Conservation (phyloP, 2,329 filamentous ascomycete species). For the Hypoxylon sp. region DNA sequence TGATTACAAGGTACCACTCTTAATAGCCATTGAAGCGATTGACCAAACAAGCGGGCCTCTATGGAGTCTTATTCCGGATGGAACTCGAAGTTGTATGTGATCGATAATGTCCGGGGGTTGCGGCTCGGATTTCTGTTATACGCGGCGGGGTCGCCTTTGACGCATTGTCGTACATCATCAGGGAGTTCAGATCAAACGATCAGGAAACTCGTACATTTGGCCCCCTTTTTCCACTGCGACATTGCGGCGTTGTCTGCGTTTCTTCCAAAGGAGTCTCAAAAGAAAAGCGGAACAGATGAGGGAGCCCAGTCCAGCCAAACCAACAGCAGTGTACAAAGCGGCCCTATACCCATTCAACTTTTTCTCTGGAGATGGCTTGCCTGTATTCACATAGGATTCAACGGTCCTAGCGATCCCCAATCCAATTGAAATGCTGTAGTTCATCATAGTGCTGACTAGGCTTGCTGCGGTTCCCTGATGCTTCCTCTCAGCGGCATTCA, state of each 20-base stretch:
- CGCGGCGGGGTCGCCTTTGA: too few relatives aligned
- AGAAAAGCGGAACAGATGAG: slow-evolving; percentile 41
- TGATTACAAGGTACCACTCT: too few relatives aligned
- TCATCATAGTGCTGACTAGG: slow-evolving; percentile 68
- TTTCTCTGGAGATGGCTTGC: slow-evolving; percentile 23
- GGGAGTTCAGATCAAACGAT: neutral
- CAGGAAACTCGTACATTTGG: slow-evolving; percentile 10
- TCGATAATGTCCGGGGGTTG: too few relatives aligned
- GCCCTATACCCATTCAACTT: slow-evolving; percentile 47
- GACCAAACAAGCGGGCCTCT: too few relatives aligned
- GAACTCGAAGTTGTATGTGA: too few relatives aligned
- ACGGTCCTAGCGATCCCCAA: slow-evolving; percentile 77
- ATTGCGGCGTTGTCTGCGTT: slow-evolving; percentile 17
- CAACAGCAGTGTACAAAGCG: slow-evolving; percentile 47
- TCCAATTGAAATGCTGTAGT: slow-evolving; percentile 77
- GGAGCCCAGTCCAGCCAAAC: slow-evolving; percentile 46
- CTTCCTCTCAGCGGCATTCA: slow-evolving; percentile 63
- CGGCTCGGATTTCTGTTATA: neutral
- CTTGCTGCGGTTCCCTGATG: slow-evolving; percentile 52
- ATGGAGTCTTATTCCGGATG: too few relatives aligned
- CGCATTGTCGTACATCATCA: too few relatives aligned
- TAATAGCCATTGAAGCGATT: too few relatives aligned
- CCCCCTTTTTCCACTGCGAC: slow-evolving; percentile 15
- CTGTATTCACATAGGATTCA: slow-evolving; percentile 60
- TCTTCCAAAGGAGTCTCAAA: slow-evolving; percentile 17